Base-by-base conservation (phyloP, 228 moss, liverwort and hornwort species). In the Sphagnum fallax region DNA sequence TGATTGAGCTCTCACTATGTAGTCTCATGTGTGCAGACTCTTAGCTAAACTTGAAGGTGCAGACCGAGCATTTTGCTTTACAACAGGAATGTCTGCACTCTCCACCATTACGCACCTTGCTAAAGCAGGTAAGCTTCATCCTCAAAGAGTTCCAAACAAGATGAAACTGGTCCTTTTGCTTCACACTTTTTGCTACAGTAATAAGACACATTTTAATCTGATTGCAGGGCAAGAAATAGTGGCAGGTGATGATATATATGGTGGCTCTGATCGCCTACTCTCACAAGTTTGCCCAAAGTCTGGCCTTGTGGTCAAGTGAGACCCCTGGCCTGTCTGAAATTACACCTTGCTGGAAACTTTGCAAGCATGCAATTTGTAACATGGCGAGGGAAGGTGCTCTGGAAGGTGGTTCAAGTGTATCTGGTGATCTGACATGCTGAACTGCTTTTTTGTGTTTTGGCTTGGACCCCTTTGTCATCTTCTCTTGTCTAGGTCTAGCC, bases 181-280 rank as follows among this genome's bases (percentile, higher is more conserved):
- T 32, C 32, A 32, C 32, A 32, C 32, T 32, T 32, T 32, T 32
- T 32, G 32, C 32, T 32, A 32, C 2, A 32, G 32, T 32, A 32
- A 32, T 32, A 32, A 32, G 32, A 32, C 32, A 32, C 32, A 32
- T 32, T 2, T 1, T 32, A 5, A 51, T 10, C 14, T 6, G 53
- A 50, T 73, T 60, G 55, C 72, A 92, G 90, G 92, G 70, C 84
- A 91, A 71, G 96, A 96, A 71, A 92, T 92, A 49, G 88, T 96
- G 64, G 96, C 87, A 50, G 96, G 92, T 69, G 96, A 92, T 70
- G 92, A 96, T 57, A 85, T 96, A 4, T 96, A 96, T 70, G 96
- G 96, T 69, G 96, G 96, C 0, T 88, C 96, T 69, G 92, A 96
- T 67, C 85, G 96, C 65, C 89, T 96, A 62, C 84, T 96, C 4